Evolutionary conservation across 495 filamentous ascomycete genomes (phyloP).

Genomic region (Podospora bellae-mahoneyi): DNA sequence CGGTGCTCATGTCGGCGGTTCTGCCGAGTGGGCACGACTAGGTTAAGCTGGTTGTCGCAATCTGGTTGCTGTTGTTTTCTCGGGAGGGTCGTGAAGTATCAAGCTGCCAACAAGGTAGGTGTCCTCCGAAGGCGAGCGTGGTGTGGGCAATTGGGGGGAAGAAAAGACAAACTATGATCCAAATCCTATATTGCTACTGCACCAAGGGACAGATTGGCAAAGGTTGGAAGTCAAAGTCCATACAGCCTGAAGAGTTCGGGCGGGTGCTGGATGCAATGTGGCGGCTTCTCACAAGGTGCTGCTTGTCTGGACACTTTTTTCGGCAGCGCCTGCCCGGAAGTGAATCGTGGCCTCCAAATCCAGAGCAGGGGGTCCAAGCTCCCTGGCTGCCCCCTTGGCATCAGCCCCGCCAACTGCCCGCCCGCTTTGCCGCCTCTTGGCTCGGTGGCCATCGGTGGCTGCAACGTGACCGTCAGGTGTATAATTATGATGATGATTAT

Average conservation of each 20-base stretch:
- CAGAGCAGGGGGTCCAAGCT: slow-evolving; percentile 29
- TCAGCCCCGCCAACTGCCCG: slow-evolving; percentile 8
- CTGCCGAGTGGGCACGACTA: slow-evolving; percentile 13
- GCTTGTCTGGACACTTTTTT: slow-evolving; percentile 15
- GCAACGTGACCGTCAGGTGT: slow-evolving; percentile 13
- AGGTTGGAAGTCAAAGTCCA: slow-evolving; percentile 6
- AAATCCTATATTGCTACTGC: not conserved
- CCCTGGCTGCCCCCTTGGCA: not conserved
- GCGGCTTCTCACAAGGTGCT: slow-evolving; percentile 24
- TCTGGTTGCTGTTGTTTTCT: not conserved
- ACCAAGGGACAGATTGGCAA: slow-evolving; percentile 11
- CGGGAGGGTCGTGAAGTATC: not conserved
- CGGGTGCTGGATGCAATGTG: slow-evolving; percentile 28
- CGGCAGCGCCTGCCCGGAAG: slow-evolving; percentile 7
- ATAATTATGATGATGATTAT: too few species aligned
- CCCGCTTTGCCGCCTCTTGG: slow-evolving; percentile 2
- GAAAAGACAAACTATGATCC: not conserved
- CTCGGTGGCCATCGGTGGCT: slow-evolving; percentile 3
- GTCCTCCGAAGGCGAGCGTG: not conserved
- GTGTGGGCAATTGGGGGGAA: not conserved
- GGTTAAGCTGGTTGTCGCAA: not conserved
- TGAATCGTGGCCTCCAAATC: slow-evolving; percentile 42
- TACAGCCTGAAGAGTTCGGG: not conserved
- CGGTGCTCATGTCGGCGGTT: slow-evolving; percentile 73
- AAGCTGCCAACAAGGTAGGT: not conserved